Percentiles rank a stretch among this genome's conserved stretches.
These are phyloP conservation scores for Wickerhamomyces silvicola DNA, from an alignment of 805 yeast genomes.

Conservation along the genomic window DNA sequence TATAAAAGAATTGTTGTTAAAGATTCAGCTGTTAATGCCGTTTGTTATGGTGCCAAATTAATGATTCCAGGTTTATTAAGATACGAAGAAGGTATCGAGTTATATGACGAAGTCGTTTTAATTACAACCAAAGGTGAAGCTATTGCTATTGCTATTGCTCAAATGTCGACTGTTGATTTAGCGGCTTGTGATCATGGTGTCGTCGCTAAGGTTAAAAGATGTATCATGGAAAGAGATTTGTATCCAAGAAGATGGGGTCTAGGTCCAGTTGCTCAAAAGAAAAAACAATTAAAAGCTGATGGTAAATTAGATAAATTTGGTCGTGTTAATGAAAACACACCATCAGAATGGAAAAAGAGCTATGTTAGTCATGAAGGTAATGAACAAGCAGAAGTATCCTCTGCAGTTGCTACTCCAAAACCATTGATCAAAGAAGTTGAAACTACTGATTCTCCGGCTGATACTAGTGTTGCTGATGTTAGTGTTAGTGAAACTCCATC, in stretches of 20 bases:
- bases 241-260: slow-evolving; percentile 99
- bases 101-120: slow-evolving; percentile 94
- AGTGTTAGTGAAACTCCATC: slow-evolving; percentile 19
- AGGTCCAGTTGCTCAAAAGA: slow-evolving; percentile 97
- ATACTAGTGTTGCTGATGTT: slow-evolving; percentile 22
- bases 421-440: slow-evolving; percentile 40
- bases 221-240: slow-evolving; percentile 98
- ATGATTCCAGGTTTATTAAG: slow-evolving; percentile 98
- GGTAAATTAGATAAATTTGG: slow-evolving; percentile 97
- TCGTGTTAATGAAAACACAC: slow-evolving; percentile 88
- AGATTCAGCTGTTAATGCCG: slow-evolving; percentile 95
- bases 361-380: slow-evolving; percentile 69
- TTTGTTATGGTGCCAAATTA: slow-evolving; percentile 97
- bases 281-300: slow-evolving; percentile 95
- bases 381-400: slow-evolving; percentile 39
- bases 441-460: slow-evolving; percentile 22
- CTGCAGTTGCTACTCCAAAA: slow-evolving; percentile 32
- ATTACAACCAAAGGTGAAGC: slow-evolving; percentile 99
- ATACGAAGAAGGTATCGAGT: slow-evolving; percentile 95
- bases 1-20: slow-evolving; percentile 95
- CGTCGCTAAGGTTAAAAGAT: slow-evolving; percentile 97
- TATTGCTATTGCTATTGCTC: slow-evolving; percentile 96
- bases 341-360: slow-evolving; percentile 82
- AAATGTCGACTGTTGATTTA: slow-evolving; percentile 96
- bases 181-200: slow-evolving; percentile 97